Evolutionary conservation across 768 basidiomycete genomes (phyloP), one percentile per base, ranked within the genome.

Genomic region (Termitomyces sp.): DNA sequence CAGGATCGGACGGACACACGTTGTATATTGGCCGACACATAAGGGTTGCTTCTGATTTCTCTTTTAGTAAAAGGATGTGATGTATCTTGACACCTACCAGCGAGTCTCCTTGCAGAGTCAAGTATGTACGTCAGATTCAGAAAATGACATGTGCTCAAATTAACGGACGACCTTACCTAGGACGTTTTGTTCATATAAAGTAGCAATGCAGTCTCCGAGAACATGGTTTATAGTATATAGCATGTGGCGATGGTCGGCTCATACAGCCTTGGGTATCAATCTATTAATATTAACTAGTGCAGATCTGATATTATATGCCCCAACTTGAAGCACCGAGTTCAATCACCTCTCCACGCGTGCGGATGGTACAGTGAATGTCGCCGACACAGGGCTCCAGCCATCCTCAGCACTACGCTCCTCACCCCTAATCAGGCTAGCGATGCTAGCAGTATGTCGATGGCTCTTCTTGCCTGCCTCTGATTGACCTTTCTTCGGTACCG

Each of bases 361-460:
- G 20, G 53, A 38, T 32, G 62, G 56, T 16, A 58, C 48, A 50
- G 50, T 57, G 40, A 65, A 63, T 18, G 46, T 77, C 11, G 67
- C 78, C 63, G 63, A 64, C 55, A 90, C 85, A 6, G 88, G 86
- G 70, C 88, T 90, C 90, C 90, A 92, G 2, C 87, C 89, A 62
- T 90, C 91, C 65, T 86, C 88, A n/a, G 82, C 83, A 30, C 77
- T 73, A 50, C 88, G 72, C 64, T 92, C 88, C 40, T 90, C 88
- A 5, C 86, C 82, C 9, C 89, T 77, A 55, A 92, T 90, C 58
- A 92, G 71, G 66, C 88, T 91, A 13, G 86, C 89, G 61, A 93
- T 93, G 61, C 87, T 90, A 22, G 91, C 91, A 1, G 90, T 92
- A 67, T 92, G 91, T 36, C 82, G 74, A 69, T 92, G 91, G 32